Percentiles rank a stretch among this genome's conserved stretches.
Evolutionary conservation across 192 early-diverging fungal genomes (phyloP).

Genomic region (Obelidium mucronatum): DNA sequence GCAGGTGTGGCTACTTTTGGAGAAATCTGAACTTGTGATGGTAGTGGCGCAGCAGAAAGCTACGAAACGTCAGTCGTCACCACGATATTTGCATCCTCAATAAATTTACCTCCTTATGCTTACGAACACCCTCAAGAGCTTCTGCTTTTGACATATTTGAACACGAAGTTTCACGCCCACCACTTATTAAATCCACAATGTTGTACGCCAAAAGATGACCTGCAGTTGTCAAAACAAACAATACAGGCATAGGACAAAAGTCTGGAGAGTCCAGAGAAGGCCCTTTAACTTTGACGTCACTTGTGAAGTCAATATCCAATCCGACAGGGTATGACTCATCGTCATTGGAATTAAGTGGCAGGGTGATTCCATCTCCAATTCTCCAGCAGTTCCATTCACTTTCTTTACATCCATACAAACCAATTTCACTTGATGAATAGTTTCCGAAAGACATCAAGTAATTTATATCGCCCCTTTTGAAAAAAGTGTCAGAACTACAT

Average conservation of each 20-base stretch:
- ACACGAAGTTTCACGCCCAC: not conserved
- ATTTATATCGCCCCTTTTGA: slow-evolving; percentile 9
- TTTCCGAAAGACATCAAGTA: slow-evolving; percentile 4
- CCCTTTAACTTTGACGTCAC: slow-evolving; percentile 39
- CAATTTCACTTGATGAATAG: slow-evolving; percentile 19
- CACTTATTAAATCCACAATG: not conserved
- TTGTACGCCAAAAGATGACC: slow-evolving; percentile 11
- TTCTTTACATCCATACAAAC: slow-evolving; percentile 54
- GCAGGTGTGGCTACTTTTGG: too few relatives aligned
- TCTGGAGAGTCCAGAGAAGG: not conserved
- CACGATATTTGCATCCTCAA: not conserved
- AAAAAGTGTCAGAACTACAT: not conserved
- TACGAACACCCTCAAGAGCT: not conserved
- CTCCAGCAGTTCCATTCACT: slow-evolving; percentile 75
- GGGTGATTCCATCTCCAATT: slow-evolving; percentile 47
- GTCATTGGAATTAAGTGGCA: slow-evolving; percentile 63
- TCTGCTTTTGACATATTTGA: slow-evolving; percentile 4
- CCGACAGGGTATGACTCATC: slow-evolving; percentile 75
- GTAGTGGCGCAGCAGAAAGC: too few relatives aligned
- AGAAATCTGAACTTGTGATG: too few relatives aligned
- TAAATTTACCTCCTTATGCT: not conserved
- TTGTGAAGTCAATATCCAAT: slow-evolving; percentile 76
- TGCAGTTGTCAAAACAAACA: slow-evolving; percentile 20
- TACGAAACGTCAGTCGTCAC: too few relatives aligned
- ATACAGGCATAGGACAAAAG: slow-evolving; percentile 22